Base-by-base conservation (phyloP, 495 filamentous ascomycete species). In the Aspergillus baeticus region DNA sequence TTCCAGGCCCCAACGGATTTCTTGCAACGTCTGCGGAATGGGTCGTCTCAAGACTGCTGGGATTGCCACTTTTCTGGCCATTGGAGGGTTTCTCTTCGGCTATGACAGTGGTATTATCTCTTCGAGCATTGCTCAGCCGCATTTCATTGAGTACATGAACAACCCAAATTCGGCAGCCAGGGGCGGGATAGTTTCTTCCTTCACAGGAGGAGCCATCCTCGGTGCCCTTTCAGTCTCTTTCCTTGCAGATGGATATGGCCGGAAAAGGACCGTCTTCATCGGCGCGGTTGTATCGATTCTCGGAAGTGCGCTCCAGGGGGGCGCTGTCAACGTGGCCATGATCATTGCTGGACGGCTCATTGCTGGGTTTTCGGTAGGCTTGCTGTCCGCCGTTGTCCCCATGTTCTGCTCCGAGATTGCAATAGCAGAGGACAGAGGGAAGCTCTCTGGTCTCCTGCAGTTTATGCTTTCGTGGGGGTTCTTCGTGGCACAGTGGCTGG, bases 341-440 rank as follows among this genome's bases (percentile, higher is more conserved):
- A 60, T 83, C 5, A 79, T 82, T 52, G 72, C 73, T 41, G 78
- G 79, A n/a, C 75, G 80, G 38, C 71, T 78, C 21, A 67, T 81
- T 47, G 74, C 80, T 6, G 79, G 79, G 0, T 59, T 73, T 17
- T 77, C 79, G 2, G 72, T 81, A 29, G 80, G 80, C 2, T 71
- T 76, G 14, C 77, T 81, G 61, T 79, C 79, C 0, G 73, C 77
- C 0, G 73, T 73, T 15, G 72, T 80, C 34, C 80, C 80, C 0
- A 71, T 81, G n/a, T 81, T 74, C 46, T 73, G 71, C 17, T 44
- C 41, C 3, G 41, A 44, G 41, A 44, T 44, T 21, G 41, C 41
- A 5, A 44, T 17, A 11, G 41, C 41, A 2, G 17, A 44, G 5
- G 41, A 44, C 41, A 14, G 41, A 1, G 41, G 41, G 8, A 44